A percentile compares a stretch with the other conserved stretches of the same genome.
These are phyloP conservation scores for Paramecium sonneborni DNA, from an alignment of 73 alveolate species.

Conservation along the genomic window DNA sequence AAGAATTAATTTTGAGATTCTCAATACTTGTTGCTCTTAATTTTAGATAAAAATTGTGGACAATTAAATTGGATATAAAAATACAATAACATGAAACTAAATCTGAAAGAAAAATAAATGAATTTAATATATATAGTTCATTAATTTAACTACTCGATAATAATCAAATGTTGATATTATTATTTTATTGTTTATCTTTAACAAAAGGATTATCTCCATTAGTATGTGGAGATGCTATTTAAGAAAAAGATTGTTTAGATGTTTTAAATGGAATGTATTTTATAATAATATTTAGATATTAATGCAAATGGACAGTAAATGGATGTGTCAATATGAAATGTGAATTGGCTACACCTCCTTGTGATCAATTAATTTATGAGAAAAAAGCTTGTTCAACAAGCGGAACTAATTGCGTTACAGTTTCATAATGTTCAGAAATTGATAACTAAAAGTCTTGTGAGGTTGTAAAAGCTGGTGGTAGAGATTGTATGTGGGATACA, in stretches of 20 bases:
- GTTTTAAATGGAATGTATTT: conserved; percentile 46
- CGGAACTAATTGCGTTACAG: neutral
- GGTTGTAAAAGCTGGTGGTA: neutral
- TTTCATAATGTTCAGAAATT: neutral
- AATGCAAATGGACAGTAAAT: neutral
- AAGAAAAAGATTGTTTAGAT: neutral
- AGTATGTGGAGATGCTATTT: neutral
- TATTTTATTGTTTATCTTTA: neutral
- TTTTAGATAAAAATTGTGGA: too few relatives aligned
- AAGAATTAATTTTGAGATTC: too few relatives aligned
- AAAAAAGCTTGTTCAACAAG: conserved; percentile 29
- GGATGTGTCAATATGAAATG: neutral
- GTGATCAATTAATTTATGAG: neutral
- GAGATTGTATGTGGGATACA: neutral
- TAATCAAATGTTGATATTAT: neutral
- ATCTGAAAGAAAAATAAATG: too few relatives aligned
- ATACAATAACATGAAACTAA: too few relatives aligned
- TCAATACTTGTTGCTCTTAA: too few relatives aligned
- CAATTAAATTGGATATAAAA: too few relatives aligned
- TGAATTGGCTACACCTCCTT: neutral
- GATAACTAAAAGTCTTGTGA: neutral
- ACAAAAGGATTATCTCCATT: neutral
- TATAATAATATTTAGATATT: neutral
- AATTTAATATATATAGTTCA: neutral
- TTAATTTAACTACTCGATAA: neutral